These are phyloP conservation scores for Corylus avellana DNA, from an alignment of 306 rosid species.

Conservation along the genomic window DNA sequence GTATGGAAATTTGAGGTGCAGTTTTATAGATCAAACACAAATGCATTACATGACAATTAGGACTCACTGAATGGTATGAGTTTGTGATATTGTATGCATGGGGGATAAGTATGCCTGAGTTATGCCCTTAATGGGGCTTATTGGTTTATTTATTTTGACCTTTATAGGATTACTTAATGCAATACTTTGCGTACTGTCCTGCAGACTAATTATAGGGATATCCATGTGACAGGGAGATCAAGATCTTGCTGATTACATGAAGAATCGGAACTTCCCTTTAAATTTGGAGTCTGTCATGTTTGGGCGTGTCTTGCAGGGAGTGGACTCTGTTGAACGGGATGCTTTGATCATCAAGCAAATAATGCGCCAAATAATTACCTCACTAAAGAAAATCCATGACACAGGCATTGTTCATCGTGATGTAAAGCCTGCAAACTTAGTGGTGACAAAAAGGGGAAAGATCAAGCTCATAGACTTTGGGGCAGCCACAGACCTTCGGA, in stretches of 20 bases:
- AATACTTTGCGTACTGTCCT: slow-evolving; percentile 23
- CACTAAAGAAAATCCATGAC: slow-evolving; percentile 84
- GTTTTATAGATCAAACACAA: slow-evolving; percentile 16
- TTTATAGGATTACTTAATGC: background rate
- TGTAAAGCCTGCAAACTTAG: slow-evolving; percentile 88
- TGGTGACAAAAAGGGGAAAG: slow-evolving; percentile 76
- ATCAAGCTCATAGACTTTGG: slow-evolving; percentile 95
- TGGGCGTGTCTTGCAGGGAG: slow-evolving; percentile 81
- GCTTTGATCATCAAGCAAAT: slow-evolving; percentile 92
- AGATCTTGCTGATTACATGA: slow-evolving; percentile 83
- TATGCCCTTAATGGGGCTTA: slow-evolving; percentile 3
- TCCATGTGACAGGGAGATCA: slow-evolving; percentile 69
- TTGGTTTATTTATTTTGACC: slow-evolving; percentile 15
- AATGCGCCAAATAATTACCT: slow-evolving; percentile 82
- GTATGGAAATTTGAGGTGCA: slow-evolving; percentile 99
- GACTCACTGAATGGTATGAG: slow-evolving; percentile 12
- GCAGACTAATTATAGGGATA: slow-evolving; percentile 39
- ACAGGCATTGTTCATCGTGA: slow-evolving; percentile 96
- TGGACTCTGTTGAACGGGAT: slow-evolving; percentile 63
- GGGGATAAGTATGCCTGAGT: background rate
- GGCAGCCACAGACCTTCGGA: slow-evolving; percentile 90
- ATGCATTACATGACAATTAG: slow-evolving; percentile 12
- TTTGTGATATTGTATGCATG: slow-evolving; percentile 15
- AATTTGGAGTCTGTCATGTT: slow-evolving; percentile 90
- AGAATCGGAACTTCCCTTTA: slow-evolving; percentile 71